Base-by-base conservation (phyloP, 1,284 basidiomycete species). In the Trametes sp. region DNA sequence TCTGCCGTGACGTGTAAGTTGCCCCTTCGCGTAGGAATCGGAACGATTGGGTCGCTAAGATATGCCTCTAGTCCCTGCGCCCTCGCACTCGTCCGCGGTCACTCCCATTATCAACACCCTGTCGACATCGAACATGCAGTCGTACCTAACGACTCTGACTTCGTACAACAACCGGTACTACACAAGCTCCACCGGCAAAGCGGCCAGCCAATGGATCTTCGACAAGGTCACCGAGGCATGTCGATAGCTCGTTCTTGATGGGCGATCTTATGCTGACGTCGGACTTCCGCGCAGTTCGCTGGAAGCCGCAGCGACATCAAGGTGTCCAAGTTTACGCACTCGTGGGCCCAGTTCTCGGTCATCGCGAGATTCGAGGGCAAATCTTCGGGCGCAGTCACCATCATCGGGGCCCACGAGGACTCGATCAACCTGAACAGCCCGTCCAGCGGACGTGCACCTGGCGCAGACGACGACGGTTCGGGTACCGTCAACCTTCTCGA, bases 401-500 rank as follows among this genome's bases (percentile, higher is more conserved):
- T 90, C 62, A 73, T 89, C 41, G 87, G 86, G 19, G 84, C 87
- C 0, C 89, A 91, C 72, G 84, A 87, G 74, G 88, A 90, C 73
- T 84, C 81, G 6, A 86, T 86, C 70, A 88, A 88, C 73, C 74
- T 81, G 62, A 71, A 59, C 67, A 77, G 64, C 57, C 79, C 78
- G 0, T 74, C 74, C 9, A 74, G 62, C 64, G 81, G 80, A 9
- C 82, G 84, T 50, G 84, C 87, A n/a, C 87, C 87, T 49, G 85
- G 81, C 72, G 88, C 87, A 0, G 89, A 91, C 68, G 89, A 91
- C 70, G 88, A 91, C 71, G 89, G 88, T 19, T 86, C 84, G 11
- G 90, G 89, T 14, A 85, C 85, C 6, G 88, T 89, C 51, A 88
- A 88, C 44, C 78, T 87, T 33, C 77, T 93, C 29, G 87, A 88